Evolutionary conservation across 129 eudicot genomes (phyloP).

Genomic region (Artemisia tridentata): DNA sequence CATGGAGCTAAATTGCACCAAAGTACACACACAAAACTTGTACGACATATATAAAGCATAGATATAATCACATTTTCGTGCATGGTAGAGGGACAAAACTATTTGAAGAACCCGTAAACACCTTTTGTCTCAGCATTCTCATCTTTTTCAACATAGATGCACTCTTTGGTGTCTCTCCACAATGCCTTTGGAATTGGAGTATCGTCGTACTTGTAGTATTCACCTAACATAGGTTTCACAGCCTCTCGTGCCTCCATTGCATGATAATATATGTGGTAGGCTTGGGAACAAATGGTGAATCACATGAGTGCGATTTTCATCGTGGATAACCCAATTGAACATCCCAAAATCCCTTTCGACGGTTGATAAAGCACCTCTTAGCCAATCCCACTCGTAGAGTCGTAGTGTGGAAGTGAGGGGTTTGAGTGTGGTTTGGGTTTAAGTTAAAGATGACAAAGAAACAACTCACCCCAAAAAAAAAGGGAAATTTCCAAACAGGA

Average conservation of each 20-base stretch:
- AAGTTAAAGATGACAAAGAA: slow-evolving; percentile 28
- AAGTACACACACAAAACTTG: too few species aligned
- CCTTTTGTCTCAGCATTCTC: slow-evolving; percentile 22
- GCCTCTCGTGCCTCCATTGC: slow-evolving; percentile 32
- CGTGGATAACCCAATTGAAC: slow-evolving; percentile 28
- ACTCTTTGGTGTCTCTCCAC: slow-evolving; percentile 35
- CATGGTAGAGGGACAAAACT: not conserved
- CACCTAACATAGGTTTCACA: slow-evolving; percentile 29
- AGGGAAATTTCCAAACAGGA: too few species aligned
- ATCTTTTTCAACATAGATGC: slow-evolving; percentile 33
- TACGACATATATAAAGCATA: too few species aligned
- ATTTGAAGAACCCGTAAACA: slow-evolving; percentile 26
- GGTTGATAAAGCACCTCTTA: slow-evolving; percentile 32
- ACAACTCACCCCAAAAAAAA: slow-evolving; percentile 18
- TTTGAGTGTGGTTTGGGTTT: slow-evolving; percentile 34
- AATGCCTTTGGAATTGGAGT: slow-evolving; percentile 29
- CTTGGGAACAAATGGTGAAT: slow-evolving; percentile 35
- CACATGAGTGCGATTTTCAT: slow-evolving; percentile 25
- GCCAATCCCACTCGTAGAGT: slow-evolving; percentile 39
- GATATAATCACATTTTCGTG: too few species aligned
- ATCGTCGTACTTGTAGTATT: slow-evolving; percentile 29
- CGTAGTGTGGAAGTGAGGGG: slow-evolving; percentile 28
- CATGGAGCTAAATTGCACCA: too few species aligned
- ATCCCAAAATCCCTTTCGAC: slow-evolving; percentile 29
- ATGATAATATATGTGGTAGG: slow-evolving; percentile 31